Conservation (phyloP, 2,329 filamentous ascomycete species). For the Aspergillus piperis region DNA sequence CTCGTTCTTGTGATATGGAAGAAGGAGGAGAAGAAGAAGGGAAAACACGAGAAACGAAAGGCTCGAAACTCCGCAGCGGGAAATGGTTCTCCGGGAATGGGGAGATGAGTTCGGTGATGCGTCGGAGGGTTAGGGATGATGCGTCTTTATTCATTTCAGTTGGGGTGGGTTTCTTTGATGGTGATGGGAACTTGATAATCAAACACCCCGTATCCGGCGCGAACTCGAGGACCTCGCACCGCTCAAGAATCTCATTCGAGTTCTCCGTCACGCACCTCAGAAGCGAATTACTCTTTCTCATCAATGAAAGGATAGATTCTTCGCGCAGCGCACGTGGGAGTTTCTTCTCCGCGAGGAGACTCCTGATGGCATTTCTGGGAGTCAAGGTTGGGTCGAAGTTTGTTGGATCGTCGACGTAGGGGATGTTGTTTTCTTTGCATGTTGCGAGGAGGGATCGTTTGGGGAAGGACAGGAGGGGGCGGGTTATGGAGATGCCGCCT, state of each 20-base stretch:
- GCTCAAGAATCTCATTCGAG: constrained; percentile 56
- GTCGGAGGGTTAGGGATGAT: constrained; percentile 50
- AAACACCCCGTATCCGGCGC: constrained; percentile 39
- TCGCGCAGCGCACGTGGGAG: constrained; percentile 72
- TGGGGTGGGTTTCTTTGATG: background rate
- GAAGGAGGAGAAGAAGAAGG: constrained; percentile 12
- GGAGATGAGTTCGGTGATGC: constrained; percentile 52
- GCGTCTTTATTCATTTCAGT: constrained; percentile 25
- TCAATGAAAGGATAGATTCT: constrained; percentile 62
- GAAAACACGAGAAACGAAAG: constrained; percentile 46
- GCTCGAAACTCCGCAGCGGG: constrained; percentile 46
- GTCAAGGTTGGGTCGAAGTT: constrained; percentile 79
- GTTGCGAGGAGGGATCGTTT: constrained; percentile 67
- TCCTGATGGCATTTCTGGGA: constrained; percentile 74
- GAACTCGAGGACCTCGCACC: constrained; percentile 34
- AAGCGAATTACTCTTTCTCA: constrained; percentile 53
- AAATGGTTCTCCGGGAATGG: constrained; percentile 46
- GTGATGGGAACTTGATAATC: constrained; percentile 28
- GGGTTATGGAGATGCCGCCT: constrained; percentile 39
- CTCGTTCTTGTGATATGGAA: too few relatives aligned
- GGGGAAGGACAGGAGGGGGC: constrained; percentile 51
- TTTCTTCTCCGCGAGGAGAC: constrained; percentile 58
- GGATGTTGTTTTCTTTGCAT: constrained; percentile 68
- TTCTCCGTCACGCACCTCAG: constrained; percentile 51
- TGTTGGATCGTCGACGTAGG: constrained; percentile 83